phyloP scores from a whole-genome alignment of 768 basidiomycete genomes.

The Podaxis carcinomalis region DNA sequence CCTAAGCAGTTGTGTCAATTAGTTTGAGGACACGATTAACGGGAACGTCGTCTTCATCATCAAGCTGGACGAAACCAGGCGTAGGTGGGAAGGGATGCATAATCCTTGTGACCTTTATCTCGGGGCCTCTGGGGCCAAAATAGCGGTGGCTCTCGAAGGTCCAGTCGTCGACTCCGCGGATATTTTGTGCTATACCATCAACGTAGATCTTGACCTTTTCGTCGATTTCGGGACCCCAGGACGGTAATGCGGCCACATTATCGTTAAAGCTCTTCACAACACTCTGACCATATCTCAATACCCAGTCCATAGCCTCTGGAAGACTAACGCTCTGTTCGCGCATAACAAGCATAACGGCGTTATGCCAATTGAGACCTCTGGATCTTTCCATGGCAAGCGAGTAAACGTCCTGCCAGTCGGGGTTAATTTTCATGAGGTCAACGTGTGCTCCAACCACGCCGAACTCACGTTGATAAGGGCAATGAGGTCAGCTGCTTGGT shows the following conservation, averaged over 20 bases:
- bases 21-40: neutral
- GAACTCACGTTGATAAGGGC: constrained; percentile 23
- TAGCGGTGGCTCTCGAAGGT: constrained; percentile 43
- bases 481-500: constrained; percentile 23
- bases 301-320: constrained; percentile 25
- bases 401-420: constrained; percentile 25
- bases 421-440: neutral
- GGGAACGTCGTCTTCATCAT: neutral
- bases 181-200: constrained; percentile 41
- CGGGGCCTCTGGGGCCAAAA: constrained; percentile 24
- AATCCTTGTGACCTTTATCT: constrained; percentile 17
- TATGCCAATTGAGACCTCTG: constrained; percentile 26
- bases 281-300: constrained; percentile 18
- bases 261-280: constrained; percentile 20
- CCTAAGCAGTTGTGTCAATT: neutral
- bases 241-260: constrained; percentile 32
- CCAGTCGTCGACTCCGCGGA: constrained; percentile 41
- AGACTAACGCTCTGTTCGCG: constrained; percentile 18
- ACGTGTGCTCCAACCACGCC: no score
- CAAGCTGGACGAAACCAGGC: neutral
- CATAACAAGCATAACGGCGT: constrained; percentile 31
- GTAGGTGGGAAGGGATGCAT: constrained; percentile 16
- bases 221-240: constrained; percentile 38
- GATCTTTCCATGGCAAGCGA: constrained; percentile 33
- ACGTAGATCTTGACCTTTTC: constrained; percentile 33